Evolutionary conservation across 345 rosid genomes (phyloP).

Genomic region (Gossypium turneri): DNA sequence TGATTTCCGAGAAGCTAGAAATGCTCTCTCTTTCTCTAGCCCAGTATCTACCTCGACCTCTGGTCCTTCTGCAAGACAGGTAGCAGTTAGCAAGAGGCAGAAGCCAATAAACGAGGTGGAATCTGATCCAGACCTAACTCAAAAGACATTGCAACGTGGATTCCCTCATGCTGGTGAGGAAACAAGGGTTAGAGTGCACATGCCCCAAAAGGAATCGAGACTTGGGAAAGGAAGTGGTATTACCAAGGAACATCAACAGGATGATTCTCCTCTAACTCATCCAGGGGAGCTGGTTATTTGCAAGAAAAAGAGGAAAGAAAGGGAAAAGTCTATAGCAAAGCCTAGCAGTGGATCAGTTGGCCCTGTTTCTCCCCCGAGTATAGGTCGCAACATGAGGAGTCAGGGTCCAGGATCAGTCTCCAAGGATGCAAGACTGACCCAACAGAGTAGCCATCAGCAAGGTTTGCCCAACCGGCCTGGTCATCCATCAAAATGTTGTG

Average conservation of each 20-base stretch:
- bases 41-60: constrained; percentile 47
- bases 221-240: constrained; percentile 47
- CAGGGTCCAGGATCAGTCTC: constrained; percentile 45
- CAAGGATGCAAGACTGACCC: constrained; percentile 51
- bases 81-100: constrained; percentile 53
- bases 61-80: constrained; percentile 51
- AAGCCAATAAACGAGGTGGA: constrained; percentile 55
- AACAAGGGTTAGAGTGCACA: constrained; percentile 60
- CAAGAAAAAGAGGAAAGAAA: constrained; percentile 98
- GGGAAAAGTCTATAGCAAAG: constrained; percentile 69
- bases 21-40: constrained; percentile 58
- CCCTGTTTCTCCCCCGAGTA: constrained; percentile 75
- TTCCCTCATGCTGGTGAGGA: constrained; percentile 44
- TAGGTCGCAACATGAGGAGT: constrained; percentile 58
- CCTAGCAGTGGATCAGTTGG: constrained; percentile 61
- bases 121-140: constrained; percentile 47
- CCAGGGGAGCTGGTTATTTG: constrained; percentile 93
- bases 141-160: constrained; percentile 49
- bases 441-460: constrained; percentile 51
- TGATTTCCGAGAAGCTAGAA: constrained; percentile 80
- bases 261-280: constrained; percentile 68
- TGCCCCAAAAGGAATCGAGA: constrained; percentile 70
- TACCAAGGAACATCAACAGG: constrained; percentile 50
- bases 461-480: constrained; percentile 66
- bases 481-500: constrained; percentile 49